These are phyloP conservation scores for Wakefieldia striispora DNA, from an alignment of 768 basidiomycete species.

Conservation along the genomic window DNA sequence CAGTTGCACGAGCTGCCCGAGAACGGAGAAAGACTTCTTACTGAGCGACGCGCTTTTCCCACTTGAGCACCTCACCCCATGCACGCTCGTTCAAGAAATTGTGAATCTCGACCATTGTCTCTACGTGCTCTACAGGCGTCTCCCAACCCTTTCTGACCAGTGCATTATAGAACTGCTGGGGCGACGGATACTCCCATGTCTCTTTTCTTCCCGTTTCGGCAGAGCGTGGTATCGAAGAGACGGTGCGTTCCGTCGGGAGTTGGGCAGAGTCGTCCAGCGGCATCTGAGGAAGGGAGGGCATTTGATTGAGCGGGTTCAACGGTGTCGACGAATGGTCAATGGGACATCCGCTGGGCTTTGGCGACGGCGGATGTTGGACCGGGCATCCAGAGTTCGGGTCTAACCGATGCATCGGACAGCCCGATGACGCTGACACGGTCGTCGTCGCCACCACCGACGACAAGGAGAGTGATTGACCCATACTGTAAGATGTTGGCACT, in stretches of 20 bases:
- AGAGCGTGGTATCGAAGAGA: conserved; percentile 85
- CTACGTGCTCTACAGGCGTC: conserved; percentile 93
- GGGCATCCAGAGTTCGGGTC: conserved; percentile 36
- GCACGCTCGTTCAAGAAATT: conserved; percentile 97
- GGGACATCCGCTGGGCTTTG: conserved; percentile 49
- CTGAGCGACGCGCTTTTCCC: conserved; percentile 68
- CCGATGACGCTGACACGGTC: conserved; percentile 2
- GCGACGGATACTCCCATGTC: conserved; percentile 94
- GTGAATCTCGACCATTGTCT: conserved; percentile 97
- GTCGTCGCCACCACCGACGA: neutral
- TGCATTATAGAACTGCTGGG: conserved; percentile 98
- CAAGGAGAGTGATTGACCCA: conserved; percentile 20
- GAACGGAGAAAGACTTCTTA: conserved; percentile 6
- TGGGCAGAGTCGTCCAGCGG: conserved; percentile 51
- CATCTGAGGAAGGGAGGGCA: conserved; percentile 78
- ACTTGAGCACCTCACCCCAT: conserved; percentile 91
- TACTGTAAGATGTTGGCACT: neutral
- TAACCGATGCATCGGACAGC: conserved; percentile 12
- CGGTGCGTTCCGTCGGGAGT: conserved; percentile 72
- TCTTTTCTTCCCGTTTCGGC: conserved; percentile 18
- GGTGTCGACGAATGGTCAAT: conserved; percentile 47
- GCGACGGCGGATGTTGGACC: conserved; percentile 32
- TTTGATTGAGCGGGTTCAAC: conserved; percentile 79
- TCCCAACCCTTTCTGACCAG: conserved; percentile 96
- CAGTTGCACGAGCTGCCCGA: neutral